Evolutionary conservation across 176 grass and related monocot genomes (phyloP).

Genomic region (Eragrostis nindensis): DNA sequence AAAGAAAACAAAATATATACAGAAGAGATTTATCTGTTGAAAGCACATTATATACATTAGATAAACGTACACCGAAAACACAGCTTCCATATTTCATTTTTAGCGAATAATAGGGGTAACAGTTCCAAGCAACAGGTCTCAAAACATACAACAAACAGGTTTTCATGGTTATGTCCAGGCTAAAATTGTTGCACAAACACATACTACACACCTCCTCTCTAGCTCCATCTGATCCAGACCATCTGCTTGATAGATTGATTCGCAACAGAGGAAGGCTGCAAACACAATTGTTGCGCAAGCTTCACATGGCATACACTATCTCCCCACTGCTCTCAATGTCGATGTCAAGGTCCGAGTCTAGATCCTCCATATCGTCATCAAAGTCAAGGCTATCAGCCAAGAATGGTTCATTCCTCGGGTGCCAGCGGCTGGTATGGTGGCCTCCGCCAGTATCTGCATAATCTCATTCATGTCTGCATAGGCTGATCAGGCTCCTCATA

Average conservation of each 20-base stretch:
- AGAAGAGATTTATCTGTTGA: neutral
- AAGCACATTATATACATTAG: neutral
- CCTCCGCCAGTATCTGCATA: conserved; percentile 82
- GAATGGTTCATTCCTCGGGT: conserved; percentile 46
- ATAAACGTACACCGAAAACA: neutral
- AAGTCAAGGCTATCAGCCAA: conserved; percentile 50
- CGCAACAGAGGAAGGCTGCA: conserved; percentile 23
- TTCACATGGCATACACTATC: conserved; percentile 58
- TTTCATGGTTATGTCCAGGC: neutral
- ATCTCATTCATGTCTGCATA: conserved; percentile 73
- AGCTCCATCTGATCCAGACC: neutral
- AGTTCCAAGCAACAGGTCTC: neutral
- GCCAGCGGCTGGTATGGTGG: conserved; percentile 54
- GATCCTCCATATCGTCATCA: conserved; percentile 64
- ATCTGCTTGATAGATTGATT: conserved; percentile 12
- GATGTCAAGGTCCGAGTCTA: conserved; percentile 60
- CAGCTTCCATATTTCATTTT: neutral
- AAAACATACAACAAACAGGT: neutral
- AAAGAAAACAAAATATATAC: neutral
- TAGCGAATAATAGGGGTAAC: neutral
- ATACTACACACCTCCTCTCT: conserved; percentile 22
- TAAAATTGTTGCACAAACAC: conserved; percentile 10
- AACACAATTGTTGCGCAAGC: neutral
- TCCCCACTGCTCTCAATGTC: conserved; percentile 71
- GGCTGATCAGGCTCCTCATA: conserved; percentile 76